phyloP scores from a whole-genome alignment of 805 yeast species.

The Brettanomyces sp. region DNA sequence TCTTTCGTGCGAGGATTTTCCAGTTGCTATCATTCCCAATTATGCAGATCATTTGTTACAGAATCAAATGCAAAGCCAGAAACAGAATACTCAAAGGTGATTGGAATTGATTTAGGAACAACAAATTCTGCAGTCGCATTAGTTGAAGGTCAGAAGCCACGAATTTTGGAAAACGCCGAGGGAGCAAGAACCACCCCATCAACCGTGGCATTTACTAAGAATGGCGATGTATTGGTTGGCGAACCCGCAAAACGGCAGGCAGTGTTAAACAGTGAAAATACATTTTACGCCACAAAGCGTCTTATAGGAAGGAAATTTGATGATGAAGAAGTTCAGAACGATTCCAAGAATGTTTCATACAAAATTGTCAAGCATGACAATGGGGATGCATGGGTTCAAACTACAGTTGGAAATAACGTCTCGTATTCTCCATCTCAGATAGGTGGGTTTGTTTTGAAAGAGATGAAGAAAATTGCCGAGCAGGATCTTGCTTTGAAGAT shows the following conservation, averaged over 20 bases:
- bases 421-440: conserved; percentile 91
- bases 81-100: conserved; percentile 36
- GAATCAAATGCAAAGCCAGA: neutral
- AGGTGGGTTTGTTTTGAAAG: conserved; percentile 85
- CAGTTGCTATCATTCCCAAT: neutral
- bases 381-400: conserved; percentile 94
- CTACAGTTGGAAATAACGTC: conserved; percentile 57
- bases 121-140: conserved; percentile 86
- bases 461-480: conserved; percentile 95
- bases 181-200: conserved; percentile 86
- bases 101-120: conserved; percentile 83
- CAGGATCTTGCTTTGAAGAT: conserved; percentile 56
- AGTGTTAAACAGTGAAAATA: conserved; percentile 87
- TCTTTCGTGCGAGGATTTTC: neutral
- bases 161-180: conserved; percentile 70
- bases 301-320: conserved; percentile 88
- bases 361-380: conserved; percentile 81
- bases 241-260: conserved; percentile 95
- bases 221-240: conserved; percentile 87
- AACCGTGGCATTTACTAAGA: conserved; percentile 83
- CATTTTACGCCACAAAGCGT: conserved; percentile 90
- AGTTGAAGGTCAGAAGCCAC: conserved; percentile 54
- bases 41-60: neutral
- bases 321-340: conserved; percentile 86
- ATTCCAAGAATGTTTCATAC: conserved; percentile 81